phyloP scores from a whole-genome alignment of 2,329 filamentous ascomycete genomes.

The Cercospora berteroae region DNA sequence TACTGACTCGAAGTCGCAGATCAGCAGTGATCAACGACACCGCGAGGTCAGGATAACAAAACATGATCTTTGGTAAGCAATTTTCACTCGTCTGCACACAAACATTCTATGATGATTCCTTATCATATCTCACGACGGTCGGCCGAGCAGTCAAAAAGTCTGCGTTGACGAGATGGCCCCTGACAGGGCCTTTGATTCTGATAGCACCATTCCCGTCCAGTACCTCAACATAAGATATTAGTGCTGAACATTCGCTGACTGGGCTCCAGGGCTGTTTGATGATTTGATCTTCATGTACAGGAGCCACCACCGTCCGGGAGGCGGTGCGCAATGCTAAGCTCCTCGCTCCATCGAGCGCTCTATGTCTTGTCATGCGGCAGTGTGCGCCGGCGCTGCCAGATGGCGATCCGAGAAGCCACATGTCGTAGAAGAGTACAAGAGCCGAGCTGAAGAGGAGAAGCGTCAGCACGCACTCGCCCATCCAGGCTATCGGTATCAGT shows the following conservation, averaged over 20 bases:
- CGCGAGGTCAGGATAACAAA: not conserved
- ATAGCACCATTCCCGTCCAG: slow-evolving; percentile 14
- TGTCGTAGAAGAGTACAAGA: slow-evolving; percentile 15
- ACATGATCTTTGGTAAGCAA: slow-evolving; percentile 4
- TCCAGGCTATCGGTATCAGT: slow-evolving; percentile 33
- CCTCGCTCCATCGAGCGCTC: slow-evolving; percentile 10
- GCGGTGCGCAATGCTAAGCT: slow-evolving; percentile 23
- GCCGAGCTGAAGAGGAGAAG: slow-evolving; percentile 9
- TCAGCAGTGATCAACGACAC: not conserved
- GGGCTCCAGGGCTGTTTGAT: not conserved
- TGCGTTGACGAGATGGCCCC: slow-evolving; percentile 42
- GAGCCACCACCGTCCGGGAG: slow-evolving; percentile 23
- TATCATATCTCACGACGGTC: slow-evolving; percentile 43
- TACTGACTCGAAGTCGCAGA: not conserved
- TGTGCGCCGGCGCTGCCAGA: not conserved
- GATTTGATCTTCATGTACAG: not conserved
- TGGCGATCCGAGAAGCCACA: slow-evolving; percentile 1
- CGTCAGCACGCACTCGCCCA: slow-evolving; percentile 18
- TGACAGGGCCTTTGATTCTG: slow-evolving; percentile 39
- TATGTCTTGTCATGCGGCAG: not conserved
- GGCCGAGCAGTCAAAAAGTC: slow-evolving; percentile 39
- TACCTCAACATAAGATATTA: not conserved
- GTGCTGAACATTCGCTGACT: slow-evolving; percentile 4
- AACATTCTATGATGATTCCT: slow-evolving; percentile 36
- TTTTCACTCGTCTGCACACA: not conserved